Base-by-base conservation (phyloP, 352 stramenopile species). In the Phytopythium kandeliae region DNA sequence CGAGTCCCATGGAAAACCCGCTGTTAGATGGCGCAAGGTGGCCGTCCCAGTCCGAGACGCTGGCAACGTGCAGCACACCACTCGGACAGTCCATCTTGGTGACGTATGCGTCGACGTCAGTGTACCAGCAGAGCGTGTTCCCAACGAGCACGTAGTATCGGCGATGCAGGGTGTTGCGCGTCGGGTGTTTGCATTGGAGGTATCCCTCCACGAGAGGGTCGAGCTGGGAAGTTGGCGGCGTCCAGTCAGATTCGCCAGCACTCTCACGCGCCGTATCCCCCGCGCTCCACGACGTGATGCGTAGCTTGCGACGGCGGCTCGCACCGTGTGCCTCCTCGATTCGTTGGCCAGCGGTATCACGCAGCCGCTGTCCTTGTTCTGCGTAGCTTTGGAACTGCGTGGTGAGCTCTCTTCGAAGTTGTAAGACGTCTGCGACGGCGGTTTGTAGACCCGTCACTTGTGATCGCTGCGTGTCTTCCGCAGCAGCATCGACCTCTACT, bases 41-140 rank as follows among this genome's bases (percentile, higher is more conserved):
- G 11, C 78, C 81, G n/a, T 71, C 70, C 81, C 81, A 92, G 25
- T 89, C 76, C 2, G 48, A 43, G 22, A 89, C 71, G 3, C 75
- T 71, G 0, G 72, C 62, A 8, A 90, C 77, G 28, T 92, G 81
- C 4, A 89, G 65, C 12, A 89, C 76, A 1, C 78, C 81, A 9
- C 61, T 81, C 0, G 81, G 81, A 10, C 54, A 54, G 37, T 76
- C 58, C 22, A 78, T 65, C 21, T 81, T 63, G 28, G 60, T 51
- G 2, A 65, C 67, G 48, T 74, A 92, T 8, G 69, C 65, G 55
- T 92, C 76, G 12, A 71, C 76, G 51, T 87, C 71, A 24, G 82
- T 72, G 60, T 88, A 92, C 78, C 81, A 92, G 62, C 81, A 90
- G 1, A 92, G 55, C 15, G 81, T 90, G 49, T 85, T 90, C 16